Evolutionary conservation across 1,284 basidiomycete genomes (phyloP), one percentile per base, ranked within the genome.

Genomic region (Ceratobasidium sp.): DNA sequence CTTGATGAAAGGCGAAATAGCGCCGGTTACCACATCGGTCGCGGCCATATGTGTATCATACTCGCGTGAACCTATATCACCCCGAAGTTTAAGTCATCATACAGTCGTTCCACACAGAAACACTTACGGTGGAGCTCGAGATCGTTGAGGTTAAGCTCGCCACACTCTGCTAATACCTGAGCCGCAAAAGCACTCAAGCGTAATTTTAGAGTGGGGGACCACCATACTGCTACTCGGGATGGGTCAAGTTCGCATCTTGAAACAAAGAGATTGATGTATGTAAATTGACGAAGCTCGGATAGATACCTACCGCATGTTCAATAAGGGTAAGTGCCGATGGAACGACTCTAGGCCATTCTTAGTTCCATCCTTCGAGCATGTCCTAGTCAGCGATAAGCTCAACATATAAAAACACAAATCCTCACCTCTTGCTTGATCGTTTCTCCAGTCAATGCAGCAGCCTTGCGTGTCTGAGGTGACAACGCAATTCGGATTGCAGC

Each of bases 291-390:
- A 33, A 33, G 4, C 33, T 33, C 4, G 61, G 49, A 40, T 23
- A 26, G n/a, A 60, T 49, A 46, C 82, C 18, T 77, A 86, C 85
- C 86, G 84, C 91, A 92, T 92, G 81, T 90, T 90, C n/a, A 89
- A 83, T 64, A 92, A 81, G 0, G 91, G 91, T 26, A 92, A 83
- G 83, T 92, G 90, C n/a, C 84, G 84, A 83, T 92, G 90, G 82
- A 92, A 91, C 51, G 88, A 89, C 28, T 89, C 86, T 0, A 88
- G 88, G 4, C 90, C 91, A 53, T 84, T 84, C 42, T 82, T 79
- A 0, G 89, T 86, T 1, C 90, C 91, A 61, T 90, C 84, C 88
- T 90, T 75, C 58, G 70, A 63, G 26, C 51, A 33, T 15, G 28
- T 26, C 18, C 15, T 26, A 13, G 44, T 0, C 20, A 46, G 44